Base-by-base conservation (phyloP, 1,139 yeast genomes). In the Pichia sp. region DNA sequence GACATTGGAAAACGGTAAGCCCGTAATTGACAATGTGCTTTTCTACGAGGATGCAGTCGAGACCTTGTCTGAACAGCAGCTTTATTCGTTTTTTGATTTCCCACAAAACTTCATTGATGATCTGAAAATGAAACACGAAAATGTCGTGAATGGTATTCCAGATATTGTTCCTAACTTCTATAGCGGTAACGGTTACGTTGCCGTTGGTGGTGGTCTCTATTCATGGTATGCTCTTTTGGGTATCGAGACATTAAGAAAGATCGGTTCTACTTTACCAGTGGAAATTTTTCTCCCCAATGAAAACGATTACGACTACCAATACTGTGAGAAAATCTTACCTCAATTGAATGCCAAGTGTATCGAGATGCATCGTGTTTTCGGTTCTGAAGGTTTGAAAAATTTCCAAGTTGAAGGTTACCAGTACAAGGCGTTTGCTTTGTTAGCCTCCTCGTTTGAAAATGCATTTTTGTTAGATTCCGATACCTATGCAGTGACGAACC, bases 131-230 rank as follows among this genome's bases (percentile, higher is more conserved):
- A 64, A 64, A 46, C 68, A 64, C 51, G 55, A 51, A 30, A 57
- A 58, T 34, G 57, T 64, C 16, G 60, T 63, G 16, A 48, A 52
- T 4, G 55, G 60, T 10, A 55, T 66, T 2, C 67, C 68, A 3
- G 51, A 53, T 9, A 44, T 53, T n/a, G 40, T 39, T 6, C 60
- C 63, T 8, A 51, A 58, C 7, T 64, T 75, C 26, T 83, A 80
- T 63, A 65, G 70, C n/a, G 93, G 93, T 1, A 74, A 80, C 54
- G 96, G 96, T 22, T 82, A 87, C 44, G 95, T 86, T 3, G 83
- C 80, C 65, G 88, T 86, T 28, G 91, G 91, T 34, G 95, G 95
- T 46, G 93, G 91, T 1, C 74, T 76, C 58, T 85, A 83, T 68
- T 83, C 88, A 61, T 83, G 93, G 75, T 72, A 85, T 62, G 78